Conservation (phyloP, 2,329 filamentous ascomycete genomes). For the Cladorrhinum sp. region DNA sequence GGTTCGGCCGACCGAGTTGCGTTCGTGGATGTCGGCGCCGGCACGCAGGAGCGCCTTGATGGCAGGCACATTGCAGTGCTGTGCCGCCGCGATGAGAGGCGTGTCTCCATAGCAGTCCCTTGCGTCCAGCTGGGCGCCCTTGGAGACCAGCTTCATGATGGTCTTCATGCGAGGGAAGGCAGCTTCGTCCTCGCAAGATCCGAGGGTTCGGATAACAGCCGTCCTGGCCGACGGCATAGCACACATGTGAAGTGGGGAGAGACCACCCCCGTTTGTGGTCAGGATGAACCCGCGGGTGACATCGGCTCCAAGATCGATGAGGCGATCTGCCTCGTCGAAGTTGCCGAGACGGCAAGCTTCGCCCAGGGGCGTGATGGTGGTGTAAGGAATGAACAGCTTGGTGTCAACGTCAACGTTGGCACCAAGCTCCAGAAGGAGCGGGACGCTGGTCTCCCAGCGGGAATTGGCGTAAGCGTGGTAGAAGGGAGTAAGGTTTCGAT, state of each 20-base stretch:
- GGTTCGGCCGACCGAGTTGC: slow-evolving; percentile 19
- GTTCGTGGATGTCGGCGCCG: slow-evolving; percentile 21
- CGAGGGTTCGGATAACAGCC: slow-evolving; percentile 1
- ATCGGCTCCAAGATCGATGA: slow-evolving; percentile 28
- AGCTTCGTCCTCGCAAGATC: slow-evolving; percentile 6
- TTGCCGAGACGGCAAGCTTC: slow-evolving; percentile 28
- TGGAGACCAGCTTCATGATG: slow-evolving; percentile 22
- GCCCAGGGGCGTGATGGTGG: slow-evolving; percentile 29
- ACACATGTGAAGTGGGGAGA: slow-evolving; percentile 29
- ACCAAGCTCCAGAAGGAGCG: slow-evolving; percentile 27
- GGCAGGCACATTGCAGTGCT: slow-evolving; percentile 23
- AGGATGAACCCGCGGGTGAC: slow-evolving; percentile 23
- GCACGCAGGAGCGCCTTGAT: slow-evolving; percentile 23
- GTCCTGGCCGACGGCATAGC: slow-evolving; percentile 28
- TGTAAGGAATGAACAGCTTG: slow-evolving; percentile 29
- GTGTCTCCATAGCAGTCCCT: slow-evolving; percentile 27
- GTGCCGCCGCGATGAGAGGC: slow-evolving; percentile 25
- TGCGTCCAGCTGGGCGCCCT: slow-evolving; percentile 21
- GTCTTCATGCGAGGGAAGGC: slow-evolving; percentile 21
- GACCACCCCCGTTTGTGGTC: slow-evolving; percentile 19
- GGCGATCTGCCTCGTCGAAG: slow-evolving; percentile 22
- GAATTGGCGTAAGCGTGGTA: slow-evolving; percentile 29
- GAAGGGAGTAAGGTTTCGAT: slow-evolving; percentile 27
- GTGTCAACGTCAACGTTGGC: slow-evolving; percentile 28
- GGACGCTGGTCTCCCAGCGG: slow-evolving; percentile 27